phyloP scores from a whole-genome alignment of 257 asterid genomes.

The Jaltomata sinuosa region DNA sequence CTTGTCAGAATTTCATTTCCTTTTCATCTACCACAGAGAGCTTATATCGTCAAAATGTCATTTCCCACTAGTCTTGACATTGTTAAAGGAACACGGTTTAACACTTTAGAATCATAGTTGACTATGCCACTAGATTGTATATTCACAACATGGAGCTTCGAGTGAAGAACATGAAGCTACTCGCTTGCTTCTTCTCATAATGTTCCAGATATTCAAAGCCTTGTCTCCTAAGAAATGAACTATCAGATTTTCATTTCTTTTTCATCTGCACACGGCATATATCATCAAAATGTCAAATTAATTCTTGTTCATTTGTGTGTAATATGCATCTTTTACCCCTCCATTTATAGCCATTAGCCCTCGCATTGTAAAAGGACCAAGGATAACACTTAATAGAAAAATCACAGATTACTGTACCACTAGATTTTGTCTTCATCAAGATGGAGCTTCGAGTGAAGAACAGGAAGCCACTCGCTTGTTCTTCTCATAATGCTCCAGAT shows the following conservation, averaged over 20 bases:
- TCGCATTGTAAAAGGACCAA: background rate
- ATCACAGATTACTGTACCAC: background rate
- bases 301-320: background rate
- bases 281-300: background rate
- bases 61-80: background rate
- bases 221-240: constrained; percentile 9
- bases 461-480: constrained; percentile 12
- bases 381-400: background rate
- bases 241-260: background rate
- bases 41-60: background rate
- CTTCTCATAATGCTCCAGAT: constrained; percentile 32
- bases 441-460: constrained; percentile 32
- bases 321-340: background rate
- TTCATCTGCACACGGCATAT: constrained; percentile 5
- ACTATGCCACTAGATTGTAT: background rate
- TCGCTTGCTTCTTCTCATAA: constrained; percentile 27
- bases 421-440: background rate
- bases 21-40: background rate
- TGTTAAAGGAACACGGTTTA: too few relatives aligned
- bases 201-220: constrained; percentile 21
- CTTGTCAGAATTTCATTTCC: background rate
- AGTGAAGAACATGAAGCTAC: constrained; percentile 24
- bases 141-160: constrained; percentile 12
- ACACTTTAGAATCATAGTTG: background rate
- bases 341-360: background rate